These are phyloP conservation scores for Oenanthe sinensis DNA, from an alignment of 129 eudicot species.

Conservation along the genomic window DNA sequence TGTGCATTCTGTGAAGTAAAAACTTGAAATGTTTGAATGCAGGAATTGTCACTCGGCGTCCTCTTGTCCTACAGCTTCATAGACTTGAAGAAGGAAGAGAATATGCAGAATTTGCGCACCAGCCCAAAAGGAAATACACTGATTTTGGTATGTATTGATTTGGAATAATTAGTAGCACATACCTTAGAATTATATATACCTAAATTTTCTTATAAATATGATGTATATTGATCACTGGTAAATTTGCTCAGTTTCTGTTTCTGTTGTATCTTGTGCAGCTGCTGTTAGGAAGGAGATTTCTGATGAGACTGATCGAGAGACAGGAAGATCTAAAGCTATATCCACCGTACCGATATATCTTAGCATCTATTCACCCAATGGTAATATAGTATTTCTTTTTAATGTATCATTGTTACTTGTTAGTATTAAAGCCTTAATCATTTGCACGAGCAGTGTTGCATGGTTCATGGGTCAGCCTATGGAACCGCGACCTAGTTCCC, in stretches of 20 bases:
- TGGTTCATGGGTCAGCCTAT: too few species aligned
- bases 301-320: conserved; percentile 97
- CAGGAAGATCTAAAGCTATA: conserved; percentile 69
- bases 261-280: conserved; percentile 38
- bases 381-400: conserved; percentile 28
- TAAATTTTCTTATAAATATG: background rate
- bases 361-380: conserved; percentile 93
- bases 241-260: background rate
- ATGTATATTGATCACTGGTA: background rate
- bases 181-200: background rate
- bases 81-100: conserved; percentile 71
- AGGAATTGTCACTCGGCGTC: conserved; percentile 99
- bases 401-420: conserved; percentile 3
- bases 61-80: conserved; percentile 94
- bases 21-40: conserved; percentile 13
- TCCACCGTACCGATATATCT: conserved; percentile 94
- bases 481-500: too few species aligned
- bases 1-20: background rate
- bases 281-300: conserved; percentile 91
- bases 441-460: too few species aligned
- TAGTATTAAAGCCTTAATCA: too few species aligned
- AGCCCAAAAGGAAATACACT: conserved; percentile 62
- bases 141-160: conserved; percentile 59
- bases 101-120: conserved; percentile 91
- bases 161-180: background rate